These are phyloP conservation scores for Plectosphaerella plurivora DNA, from an alignment of 2,329 filamentous ascomycete species.

Conservation along the genomic window DNA sequence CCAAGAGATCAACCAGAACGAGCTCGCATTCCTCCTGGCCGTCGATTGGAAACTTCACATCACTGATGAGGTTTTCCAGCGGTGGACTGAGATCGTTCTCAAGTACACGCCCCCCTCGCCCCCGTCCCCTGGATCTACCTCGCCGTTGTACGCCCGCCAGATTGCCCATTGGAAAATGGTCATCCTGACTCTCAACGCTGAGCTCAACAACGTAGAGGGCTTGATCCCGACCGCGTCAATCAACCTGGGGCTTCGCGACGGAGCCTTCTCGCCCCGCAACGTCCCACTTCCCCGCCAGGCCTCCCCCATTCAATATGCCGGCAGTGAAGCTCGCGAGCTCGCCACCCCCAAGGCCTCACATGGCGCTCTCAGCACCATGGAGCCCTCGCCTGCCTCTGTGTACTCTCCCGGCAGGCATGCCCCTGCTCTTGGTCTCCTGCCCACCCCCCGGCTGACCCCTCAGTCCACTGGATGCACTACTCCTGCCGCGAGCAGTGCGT, in stretches of 20 bases:
- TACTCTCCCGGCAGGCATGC: constrained; percentile 43
- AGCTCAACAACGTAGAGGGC: constrained; percentile 54
- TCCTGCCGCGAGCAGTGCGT: constrained; percentile 53
- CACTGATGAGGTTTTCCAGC: constrained; percentile 79
- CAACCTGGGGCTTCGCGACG: constrained; percentile 12
- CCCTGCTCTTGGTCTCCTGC: constrained; percentile 50
- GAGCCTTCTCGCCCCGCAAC: constrained; percentile 25
- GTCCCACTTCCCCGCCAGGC: not conserved
- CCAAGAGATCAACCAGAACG: constrained; percentile 93
- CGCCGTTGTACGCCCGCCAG: constrained; percentile 39
- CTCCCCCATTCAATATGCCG: not conserved
- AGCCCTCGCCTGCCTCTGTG: constrained; percentile 38
- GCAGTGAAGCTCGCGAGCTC: constrained; percentile 27
- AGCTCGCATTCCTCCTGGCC: constrained; percentile 83
- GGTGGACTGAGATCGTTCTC: constrained; percentile 90
- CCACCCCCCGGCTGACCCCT: constrained; percentile 55
- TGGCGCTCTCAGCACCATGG: constrained; percentile 41
- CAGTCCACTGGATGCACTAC: constrained; percentile 52
- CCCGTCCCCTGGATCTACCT: constrained; percentile 44
- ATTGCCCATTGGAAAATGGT: constrained; percentile 54
- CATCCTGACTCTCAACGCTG: constrained; percentile 51
- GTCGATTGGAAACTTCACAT: constrained; percentile 96
- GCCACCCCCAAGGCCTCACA: constrained; percentile 16
- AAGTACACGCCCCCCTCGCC: constrained; percentile 70
- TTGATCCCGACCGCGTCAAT: constrained; percentile 33